These are phyloP conservation scores for Furcasterigmium sp. DNA, from an alignment of 2,329 filamentous ascomycete genomes.

Conservation along the genomic window DNA sequence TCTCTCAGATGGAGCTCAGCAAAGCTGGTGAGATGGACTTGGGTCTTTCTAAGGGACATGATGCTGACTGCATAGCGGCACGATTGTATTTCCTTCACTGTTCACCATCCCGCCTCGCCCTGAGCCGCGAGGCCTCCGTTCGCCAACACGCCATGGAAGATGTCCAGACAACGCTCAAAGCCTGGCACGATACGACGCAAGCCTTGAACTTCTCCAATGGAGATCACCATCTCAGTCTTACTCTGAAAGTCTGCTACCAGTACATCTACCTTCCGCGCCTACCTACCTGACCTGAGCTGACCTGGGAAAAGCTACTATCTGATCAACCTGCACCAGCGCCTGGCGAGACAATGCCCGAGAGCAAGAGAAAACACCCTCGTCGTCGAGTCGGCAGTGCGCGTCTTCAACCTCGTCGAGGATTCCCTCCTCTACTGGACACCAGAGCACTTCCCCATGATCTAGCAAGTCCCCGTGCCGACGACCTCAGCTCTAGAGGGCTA, in stretches of 20 bases:
- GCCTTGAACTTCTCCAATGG: not conserved
- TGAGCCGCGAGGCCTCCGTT: not conserved
- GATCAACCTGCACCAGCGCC: not conserved
- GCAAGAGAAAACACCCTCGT: not conserved
- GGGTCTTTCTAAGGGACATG: not conserved
- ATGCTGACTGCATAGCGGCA: not conserved
- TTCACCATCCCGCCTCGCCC: not conserved
- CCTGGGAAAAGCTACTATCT: not conserved
- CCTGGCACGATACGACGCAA: not conserved
- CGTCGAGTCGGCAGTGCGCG: not conserved
- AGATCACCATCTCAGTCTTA: not conserved
- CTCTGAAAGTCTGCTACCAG: slow-evolving; percentile 1
- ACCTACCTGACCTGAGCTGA: too few relatives aligned
- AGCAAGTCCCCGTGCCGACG: not conserved
- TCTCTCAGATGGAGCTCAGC: slow-evolving; percentile 4
- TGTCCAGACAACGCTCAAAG: not conserved
- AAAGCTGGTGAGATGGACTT: not conserved
- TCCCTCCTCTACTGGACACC: slow-evolving; percentile 1
- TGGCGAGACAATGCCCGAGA: not conserved
- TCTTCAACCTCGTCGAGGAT: slow-evolving; percentile 1
- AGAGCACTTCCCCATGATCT: slow-evolving; percentile 2
- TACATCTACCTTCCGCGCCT: not conserved
- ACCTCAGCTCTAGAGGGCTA: too few relatives aligned
- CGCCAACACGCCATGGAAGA: not conserved
- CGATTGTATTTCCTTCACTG: slow-evolving; percentile 5